Conservation (phyloP, 2,329 filamentous ascomycete genomes). For the Colletotrichum sp. region DNA sequence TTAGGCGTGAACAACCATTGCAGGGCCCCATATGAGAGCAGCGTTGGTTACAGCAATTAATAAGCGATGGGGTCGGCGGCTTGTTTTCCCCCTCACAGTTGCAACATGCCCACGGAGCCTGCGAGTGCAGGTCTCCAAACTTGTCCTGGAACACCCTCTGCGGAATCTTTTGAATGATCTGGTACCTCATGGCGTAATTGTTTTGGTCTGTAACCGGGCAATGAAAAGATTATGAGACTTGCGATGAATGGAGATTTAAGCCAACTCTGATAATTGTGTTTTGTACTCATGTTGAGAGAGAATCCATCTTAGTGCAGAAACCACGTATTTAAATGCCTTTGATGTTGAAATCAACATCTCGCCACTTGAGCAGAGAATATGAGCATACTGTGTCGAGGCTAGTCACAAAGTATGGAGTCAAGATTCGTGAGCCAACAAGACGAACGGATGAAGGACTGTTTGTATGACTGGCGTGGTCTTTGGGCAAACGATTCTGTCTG, state of each 20-base stretch:
- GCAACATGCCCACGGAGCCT: neutral
- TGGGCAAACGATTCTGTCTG: neutral
- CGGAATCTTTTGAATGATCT: too few relatives aligned
- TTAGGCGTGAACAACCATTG: neutral
- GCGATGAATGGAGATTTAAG: neutral
- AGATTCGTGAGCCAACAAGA: neutral
- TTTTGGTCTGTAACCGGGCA: too few relatives aligned
- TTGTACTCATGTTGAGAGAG: neutral
- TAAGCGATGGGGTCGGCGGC: fast-evolving
- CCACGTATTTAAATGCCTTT: too few relatives aligned
- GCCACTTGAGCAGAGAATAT: too few relatives aligned
- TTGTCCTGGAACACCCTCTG: neutral
- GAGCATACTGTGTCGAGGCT: neutral
- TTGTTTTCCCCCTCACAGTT: fast-evolving
- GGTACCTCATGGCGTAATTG: too few relatives aligned
- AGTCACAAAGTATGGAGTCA: neutral
- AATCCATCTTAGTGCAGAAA: too few relatives aligned
- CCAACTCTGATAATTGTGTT: neutral
- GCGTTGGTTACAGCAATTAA: fast-evolving
- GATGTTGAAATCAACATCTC: too few relatives aligned
- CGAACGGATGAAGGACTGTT: neutral
- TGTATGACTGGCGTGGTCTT: neutral
- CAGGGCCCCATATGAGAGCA: neutral
- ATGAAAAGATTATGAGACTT: too few relatives aligned
- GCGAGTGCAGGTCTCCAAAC: neutral